phyloP scores from a whole-genome alignment of 208 protist genomes.

The Angomonas ambiguus region DNA sequence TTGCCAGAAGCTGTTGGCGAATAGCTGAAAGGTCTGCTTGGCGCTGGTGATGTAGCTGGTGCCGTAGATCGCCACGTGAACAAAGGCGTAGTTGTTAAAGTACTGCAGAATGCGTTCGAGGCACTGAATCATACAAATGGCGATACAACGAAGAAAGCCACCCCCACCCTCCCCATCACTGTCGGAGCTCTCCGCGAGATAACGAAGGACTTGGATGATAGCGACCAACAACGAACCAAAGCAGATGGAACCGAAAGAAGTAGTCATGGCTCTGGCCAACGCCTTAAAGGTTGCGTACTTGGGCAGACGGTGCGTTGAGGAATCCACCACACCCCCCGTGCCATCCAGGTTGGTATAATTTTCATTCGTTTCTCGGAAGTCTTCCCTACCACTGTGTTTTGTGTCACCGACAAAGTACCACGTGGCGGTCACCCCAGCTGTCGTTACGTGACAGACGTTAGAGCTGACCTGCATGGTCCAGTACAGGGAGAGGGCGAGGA shows the following conservation, averaged over 20 bases:
- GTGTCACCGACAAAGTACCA: constrained; percentile 85
- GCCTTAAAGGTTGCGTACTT: constrained; percentile 60
- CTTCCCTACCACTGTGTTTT: constrained; percentile 30
- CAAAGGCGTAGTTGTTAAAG: constrained; percentile 92
- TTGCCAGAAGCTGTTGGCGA: constrained; percentile 73
- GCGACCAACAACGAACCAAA: constrained; percentile 91
- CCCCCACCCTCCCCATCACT: constrained; percentile 26
- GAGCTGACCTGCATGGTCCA: constrained; percentile 65
- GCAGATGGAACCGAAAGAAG: constrained; percentile 89
- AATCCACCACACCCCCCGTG: constrained; percentile 58
- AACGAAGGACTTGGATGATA: constrained; percentile 72
- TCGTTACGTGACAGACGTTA: constrained; percentile 85
- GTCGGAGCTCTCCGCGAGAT: constrained; percentile 27
- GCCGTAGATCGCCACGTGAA: constrained; percentile 92
- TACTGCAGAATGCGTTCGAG: constrained; percentile 78
- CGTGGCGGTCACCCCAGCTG: constrained; percentile 68
- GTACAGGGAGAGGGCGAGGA: constrained; percentile 59
- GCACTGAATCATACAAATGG: constrained; percentile 48
- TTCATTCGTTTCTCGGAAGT: not conserved
- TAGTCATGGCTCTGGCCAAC: constrained; percentile 73
- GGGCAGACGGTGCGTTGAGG: constrained; percentile 57
- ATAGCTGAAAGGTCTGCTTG: constrained; percentile 79
- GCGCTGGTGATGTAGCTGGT: constrained; percentile 86
- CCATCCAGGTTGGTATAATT: constrained; percentile 29
- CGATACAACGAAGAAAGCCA: constrained; percentile 32